Evolutionary conservation across 441 rosid species (phyloP).

Genomic region (Syzygium syzygioides): DNA sequence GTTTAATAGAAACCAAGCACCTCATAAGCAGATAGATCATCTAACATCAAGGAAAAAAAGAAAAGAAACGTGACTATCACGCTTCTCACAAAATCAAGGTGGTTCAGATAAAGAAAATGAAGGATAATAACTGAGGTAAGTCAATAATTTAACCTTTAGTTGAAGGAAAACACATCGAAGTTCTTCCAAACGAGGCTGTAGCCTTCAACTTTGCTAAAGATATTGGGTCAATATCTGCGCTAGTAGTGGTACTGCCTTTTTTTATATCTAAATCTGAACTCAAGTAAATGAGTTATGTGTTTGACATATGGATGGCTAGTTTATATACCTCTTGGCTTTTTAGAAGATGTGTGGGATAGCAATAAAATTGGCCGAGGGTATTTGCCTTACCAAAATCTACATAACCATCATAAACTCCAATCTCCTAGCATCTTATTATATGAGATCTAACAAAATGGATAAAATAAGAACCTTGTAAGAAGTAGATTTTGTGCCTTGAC

Average conservation of each 20-base stretch:
- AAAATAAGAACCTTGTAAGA: slow-evolving; percentile 38
- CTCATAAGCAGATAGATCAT: not conserved
- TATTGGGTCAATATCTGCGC: not conserved
- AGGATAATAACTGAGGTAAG: not conserved
- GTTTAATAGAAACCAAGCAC: not conserved
- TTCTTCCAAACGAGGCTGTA: not conserved
- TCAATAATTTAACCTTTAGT: not conserved
- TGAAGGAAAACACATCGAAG: not conserved
- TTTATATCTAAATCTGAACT: not conserved
- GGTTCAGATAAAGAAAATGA: not conserved
- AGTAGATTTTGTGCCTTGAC: slow-evolving; percentile 46
- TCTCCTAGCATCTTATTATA: not conserved
- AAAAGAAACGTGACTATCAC: not conserved
- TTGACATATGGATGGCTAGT: not conserved
- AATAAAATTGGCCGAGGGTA: not conserved
- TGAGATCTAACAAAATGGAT: not conserved
- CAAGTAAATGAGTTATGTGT: not conserved
- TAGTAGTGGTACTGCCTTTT: not conserved
- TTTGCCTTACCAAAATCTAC: not conserved
- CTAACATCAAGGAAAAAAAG: not conserved
- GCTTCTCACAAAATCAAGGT: not conserved
- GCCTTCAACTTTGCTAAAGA: not conserved
- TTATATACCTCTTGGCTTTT: not conserved
- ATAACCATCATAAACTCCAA: not conserved
- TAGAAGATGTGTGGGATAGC: not conserved